Conservation (phyloP, 352 stramenopile genomes). For the Discostella stelligera region DNA sequence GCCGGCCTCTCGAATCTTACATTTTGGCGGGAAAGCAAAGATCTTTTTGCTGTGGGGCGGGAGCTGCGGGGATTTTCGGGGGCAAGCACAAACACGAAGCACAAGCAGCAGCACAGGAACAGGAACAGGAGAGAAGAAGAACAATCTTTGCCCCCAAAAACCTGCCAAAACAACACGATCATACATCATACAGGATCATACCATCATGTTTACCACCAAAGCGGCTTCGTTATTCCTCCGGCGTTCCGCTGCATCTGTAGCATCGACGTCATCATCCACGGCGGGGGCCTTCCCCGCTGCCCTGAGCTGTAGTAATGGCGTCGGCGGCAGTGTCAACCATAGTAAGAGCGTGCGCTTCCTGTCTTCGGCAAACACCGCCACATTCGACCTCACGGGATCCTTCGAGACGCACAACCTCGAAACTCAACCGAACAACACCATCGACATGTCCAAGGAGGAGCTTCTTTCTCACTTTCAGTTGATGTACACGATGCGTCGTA, state of each 20-base stretch:
- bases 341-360: slow-evolving; percentile 22
- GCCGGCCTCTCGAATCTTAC: too few species aligned
- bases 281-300: neutral
- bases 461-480: slow-evolving; percentile 94
- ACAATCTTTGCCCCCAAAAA: too few species aligned
- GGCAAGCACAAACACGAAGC: too few species aligned
- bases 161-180: too few species aligned
- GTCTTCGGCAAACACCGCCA: slow-evolving; percentile 33
- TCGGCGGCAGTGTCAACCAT: neutral
- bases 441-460: slow-evolving; percentile 92
- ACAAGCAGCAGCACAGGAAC: too few species aligned
- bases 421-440: slow-evolving; percentile 56
- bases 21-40: too few species aligned
- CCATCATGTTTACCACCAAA: slow-evolving; percentile 46
- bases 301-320: slow-evolving; percentile 16
- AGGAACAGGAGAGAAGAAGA: too few species aligned
- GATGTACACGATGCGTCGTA: slow-evolving; percentile 99
- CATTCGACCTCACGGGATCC: slow-evolving; percentile 70
- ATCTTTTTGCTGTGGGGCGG: too few species aligned
- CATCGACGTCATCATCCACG: slow-evolving; percentile 5
- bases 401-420: slow-evolving; percentile 78
- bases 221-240: slow-evolving; percentile 37
- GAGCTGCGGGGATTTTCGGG: too few species aligned
- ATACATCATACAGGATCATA: too few species aligned
- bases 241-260: slow-evolving; percentile 17